A percentile compares a stretch with the other conserved stretches of the same genome.
These are phyloP conservation scores for Backusella liffmaniae DNA, from an alignment of 192 early-diverging fungal genomes.

Conservation along the genomic window DNA sequence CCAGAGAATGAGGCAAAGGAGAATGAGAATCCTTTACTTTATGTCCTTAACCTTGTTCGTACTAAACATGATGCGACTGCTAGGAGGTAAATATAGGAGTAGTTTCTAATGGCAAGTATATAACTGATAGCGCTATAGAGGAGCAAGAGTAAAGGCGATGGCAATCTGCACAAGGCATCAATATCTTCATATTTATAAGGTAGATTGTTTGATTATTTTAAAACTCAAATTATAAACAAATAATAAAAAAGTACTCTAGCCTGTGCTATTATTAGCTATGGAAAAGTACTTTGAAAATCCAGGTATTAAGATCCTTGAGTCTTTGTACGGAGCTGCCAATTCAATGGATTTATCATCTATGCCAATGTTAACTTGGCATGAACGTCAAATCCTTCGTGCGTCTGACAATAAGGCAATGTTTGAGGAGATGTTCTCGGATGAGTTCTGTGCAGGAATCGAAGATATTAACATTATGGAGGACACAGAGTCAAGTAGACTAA, in stretches of 20 bases:
- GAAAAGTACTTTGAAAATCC: slow-evolving; percentile 89
- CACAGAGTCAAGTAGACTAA: slow-evolving; percentile 20
- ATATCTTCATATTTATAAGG: slow-evolving; percentile 89
- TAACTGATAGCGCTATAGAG: slow-evolving; percentile 47
- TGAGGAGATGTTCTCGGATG: slow-evolving; percentile 69
- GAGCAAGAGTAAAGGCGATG: slow-evolving; percentile 92
- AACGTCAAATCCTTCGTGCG: slow-evolving; percentile 81
- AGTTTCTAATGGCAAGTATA: neutral
- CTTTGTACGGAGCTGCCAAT: slow-evolving; percentile 82
- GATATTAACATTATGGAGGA: slow-evolving; percentile 17
- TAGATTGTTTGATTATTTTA: slow-evolving; percentile 16
- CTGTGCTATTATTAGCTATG: slow-evolving; percentile 84
- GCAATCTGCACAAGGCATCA: slow-evolving; percentile 88
- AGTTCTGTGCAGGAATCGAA: neutral
- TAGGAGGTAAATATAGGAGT: slow-evolving; percentile 43
- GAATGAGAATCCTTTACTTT: slow-evolving; percentile 68
- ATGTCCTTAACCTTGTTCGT: slow-evolving; percentile 90
- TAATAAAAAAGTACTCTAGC: slow-evolving; percentile 46
- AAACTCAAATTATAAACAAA: neutral
- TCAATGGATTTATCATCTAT: slow-evolving; percentile 78
- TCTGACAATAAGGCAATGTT: slow-evolving; percentile 84
- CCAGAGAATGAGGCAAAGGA: slow-evolving; percentile 21
- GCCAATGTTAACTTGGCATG: slow-evolving; percentile 74
- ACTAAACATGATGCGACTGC: slow-evolving; percentile 85
- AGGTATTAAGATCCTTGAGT: slow-evolving; percentile 67